phyloP scores from a whole-genome alignment of 2,329 filamentous ascomycete species.

The Trichoderma sp. region DNA sequence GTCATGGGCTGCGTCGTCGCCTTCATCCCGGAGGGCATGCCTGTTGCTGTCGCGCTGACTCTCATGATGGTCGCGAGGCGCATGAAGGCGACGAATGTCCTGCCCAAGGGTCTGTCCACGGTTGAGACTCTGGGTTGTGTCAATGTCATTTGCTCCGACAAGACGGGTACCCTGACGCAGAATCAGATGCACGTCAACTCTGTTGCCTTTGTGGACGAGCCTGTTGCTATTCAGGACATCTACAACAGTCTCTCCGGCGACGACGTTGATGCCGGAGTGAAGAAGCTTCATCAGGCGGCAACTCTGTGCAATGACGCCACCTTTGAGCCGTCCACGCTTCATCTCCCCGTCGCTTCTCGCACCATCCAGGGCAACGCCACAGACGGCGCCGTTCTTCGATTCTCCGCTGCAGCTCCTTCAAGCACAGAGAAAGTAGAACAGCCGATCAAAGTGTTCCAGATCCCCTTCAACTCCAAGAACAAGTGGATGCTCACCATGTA shows the following conservation, averaged over 20 bases:
- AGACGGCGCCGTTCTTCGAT: slow-evolving; percentile 47
- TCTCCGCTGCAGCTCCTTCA: slow-evolving; percentile 38
- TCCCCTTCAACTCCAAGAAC: slow-evolving; percentile 55
- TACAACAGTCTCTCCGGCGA: slow-evolving; percentile 31
- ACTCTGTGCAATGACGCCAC: slow-evolving; percentile 48
- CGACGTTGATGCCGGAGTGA: slow-evolving; percentile 27
- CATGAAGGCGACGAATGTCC: slow-evolving; percentile 48
- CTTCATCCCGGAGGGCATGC: slow-evolving; percentile 47
- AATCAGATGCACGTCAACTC: slow-evolving; percentile 50
- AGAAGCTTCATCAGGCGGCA: slow-evolving; percentile 38
- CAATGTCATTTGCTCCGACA: slow-evolving; percentile 49
- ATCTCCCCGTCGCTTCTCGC: slow-evolving; percentile 42
- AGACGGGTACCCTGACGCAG: slow-evolving; percentile 48
- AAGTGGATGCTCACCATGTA: slow-evolving; percentile 53
- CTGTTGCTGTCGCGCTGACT: slow-evolving; percentile 45
- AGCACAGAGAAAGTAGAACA: slow-evolving; percentile 31
- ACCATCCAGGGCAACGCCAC: slow-evolving; percentile 48
- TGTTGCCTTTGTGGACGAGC: slow-evolving; percentile 42
- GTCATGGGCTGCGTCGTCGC: slow-evolving; percentile 49
- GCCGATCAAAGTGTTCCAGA: slow-evolving; percentile 42
- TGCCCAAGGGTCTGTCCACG: slow-evolving; percentile 47
- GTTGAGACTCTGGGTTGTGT: slow-evolving; percentile 50
- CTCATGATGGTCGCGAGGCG: slow-evolving; percentile 48
- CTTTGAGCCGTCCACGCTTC: slow-evolving; percentile 45
- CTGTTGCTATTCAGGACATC: slow-evolving; percentile 36